phyloP scores from a whole-genome alignment of 805 yeast species.

The Lipomyces spencermartinsiae region DNA sequence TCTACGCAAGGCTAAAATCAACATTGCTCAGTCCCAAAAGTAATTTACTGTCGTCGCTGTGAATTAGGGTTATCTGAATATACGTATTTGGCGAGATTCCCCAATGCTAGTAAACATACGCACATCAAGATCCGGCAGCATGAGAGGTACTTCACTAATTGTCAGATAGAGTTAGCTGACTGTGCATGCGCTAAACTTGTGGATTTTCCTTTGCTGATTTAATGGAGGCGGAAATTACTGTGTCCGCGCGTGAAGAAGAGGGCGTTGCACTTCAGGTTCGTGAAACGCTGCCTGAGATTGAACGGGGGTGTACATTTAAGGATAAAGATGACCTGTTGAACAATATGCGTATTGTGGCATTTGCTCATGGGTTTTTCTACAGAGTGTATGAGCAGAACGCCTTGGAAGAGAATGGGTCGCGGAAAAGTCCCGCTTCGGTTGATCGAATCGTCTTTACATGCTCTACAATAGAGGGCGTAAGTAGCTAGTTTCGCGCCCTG shows the following conservation, averaged over 20 bases:
- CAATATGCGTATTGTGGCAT: neutral
- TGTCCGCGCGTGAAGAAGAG: neutral
- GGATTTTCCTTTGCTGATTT: neutral
- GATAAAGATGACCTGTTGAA: neutral
- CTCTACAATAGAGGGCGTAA: neutral
- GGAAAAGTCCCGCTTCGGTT: neutral
- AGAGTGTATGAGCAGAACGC: neutral
- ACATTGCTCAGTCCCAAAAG: neutral
- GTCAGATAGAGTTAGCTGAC: neutral
- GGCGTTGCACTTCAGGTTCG: neutral
- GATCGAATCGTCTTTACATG: neutral
- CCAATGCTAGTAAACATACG: neutral
- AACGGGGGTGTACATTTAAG: neutral
- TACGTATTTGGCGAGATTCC: neutral
- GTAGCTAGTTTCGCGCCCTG: neutral
- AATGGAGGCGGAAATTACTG: neutral
- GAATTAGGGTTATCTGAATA: neutral
- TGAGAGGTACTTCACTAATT: neutral
- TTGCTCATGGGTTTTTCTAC: slow-evolving; percentile 1
- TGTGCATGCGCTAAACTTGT: neutral
- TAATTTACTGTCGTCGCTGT: neutral
- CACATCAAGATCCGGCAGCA: neutral
- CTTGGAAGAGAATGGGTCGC: neutral
- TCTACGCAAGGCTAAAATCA: neutral
- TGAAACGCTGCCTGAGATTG: neutral